Percentiles rank a stretch among this genome's conserved stretches.
These are phyloP conservation scores for Microbotryum saponariae DNA, from an alignment of 1,284 basidiomycete species.

Conservation along the genomic window DNA sequence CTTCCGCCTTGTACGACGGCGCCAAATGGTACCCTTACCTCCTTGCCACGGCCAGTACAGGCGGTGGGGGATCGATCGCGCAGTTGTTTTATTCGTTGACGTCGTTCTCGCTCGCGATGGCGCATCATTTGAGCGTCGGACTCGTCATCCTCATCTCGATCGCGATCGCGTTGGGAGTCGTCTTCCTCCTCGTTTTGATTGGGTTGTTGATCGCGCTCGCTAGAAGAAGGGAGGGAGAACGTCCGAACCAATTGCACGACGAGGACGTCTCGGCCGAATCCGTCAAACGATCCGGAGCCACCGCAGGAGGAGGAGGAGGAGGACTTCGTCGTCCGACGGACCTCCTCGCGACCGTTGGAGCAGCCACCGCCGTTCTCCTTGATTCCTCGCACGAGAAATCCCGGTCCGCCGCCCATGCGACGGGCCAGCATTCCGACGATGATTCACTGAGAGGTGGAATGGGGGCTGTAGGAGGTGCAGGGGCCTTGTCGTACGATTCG, in stretches of 20 bases:
- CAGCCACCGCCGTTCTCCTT: constrained; percentile 29
- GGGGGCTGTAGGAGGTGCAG: not conserved
- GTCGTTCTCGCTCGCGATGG: constrained; percentile 27
- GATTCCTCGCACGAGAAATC: constrained; percentile 24
- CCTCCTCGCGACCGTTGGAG: constrained; percentile 29
- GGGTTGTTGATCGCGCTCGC: constrained; percentile 78
- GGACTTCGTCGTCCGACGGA: constrained; percentile 15
- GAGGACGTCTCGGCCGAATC: constrained; percentile 11
- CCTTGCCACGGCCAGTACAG: constrained; percentile 58
- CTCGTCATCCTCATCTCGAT: constrained; percentile 95
- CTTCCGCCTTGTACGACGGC: constrained; percentile 82
- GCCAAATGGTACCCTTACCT: constrained; percentile 75
- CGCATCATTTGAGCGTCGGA: constrained; percentile 73
- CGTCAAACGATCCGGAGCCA: not conserved
- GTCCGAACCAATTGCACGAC: not conserved
- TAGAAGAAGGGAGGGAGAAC: constrained; percentile 20
- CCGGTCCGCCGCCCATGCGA: not conserved
- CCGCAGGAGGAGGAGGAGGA: not conserved
- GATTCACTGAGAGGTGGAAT: no score
- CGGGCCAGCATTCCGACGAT: not conserved
- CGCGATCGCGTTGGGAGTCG: constrained; percentile 87
- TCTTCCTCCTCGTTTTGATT: constrained; percentile 79
- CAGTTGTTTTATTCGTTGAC: constrained; percentile 66
- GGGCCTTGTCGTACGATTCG: constrained; percentile 18
- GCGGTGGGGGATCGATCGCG: constrained; percentile 63